A percentile compares a stretch with the other conserved stretches of the same genome.
Evolutionary conservation across 139 green algal genomes (phyloP).

Genomic region (Micractinium sp.): DNA sequence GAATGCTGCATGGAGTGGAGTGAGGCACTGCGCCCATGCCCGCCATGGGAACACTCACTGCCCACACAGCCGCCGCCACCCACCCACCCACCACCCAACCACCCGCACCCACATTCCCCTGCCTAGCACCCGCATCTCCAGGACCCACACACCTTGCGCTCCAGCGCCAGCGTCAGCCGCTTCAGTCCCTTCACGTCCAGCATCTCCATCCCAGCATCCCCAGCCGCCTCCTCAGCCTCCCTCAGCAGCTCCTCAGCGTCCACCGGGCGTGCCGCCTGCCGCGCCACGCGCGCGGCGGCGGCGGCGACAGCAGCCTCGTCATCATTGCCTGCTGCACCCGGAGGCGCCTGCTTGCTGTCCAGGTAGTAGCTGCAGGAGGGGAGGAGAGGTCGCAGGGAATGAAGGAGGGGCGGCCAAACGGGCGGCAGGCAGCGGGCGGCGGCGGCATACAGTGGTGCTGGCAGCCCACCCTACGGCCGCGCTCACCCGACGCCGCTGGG

Average conservation of each 20-base stretch:
- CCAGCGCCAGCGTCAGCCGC: constrained; percentile 70
- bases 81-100: not conserved
- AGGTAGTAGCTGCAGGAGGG: constrained; percentile 47
- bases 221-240: constrained; percentile 78
- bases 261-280: not conserved
- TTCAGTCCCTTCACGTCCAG: constrained; percentile 74
- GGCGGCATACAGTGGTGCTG: not conserved
- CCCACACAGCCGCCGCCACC: not conserved
- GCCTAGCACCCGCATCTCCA: not conserved
- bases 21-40: not conserved
- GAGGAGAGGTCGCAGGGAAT: not conserved
- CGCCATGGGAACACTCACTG: not conserved
- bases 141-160: constrained; percentile 66
- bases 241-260: constrained; percentile 75
- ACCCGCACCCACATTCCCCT: not conserved
- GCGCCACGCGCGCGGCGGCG: constrained; percentile 3
- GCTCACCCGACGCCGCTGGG: constrained; percentile 70
- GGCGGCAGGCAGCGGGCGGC: not conserved
- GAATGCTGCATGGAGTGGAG: not conserved
- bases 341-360: constrained; percentile 2
- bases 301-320: not conserved
- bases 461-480: not conserved
- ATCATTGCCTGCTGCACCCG: not conserved
- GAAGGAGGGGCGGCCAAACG: not conserved
- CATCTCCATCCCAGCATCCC: constrained; percentile 66